These are phyloP conservation scores for Neurospora hispaniola DNA, from an alignment of 495 filamentous ascomycete genomes.

Conservation along the genomic window DNA sequence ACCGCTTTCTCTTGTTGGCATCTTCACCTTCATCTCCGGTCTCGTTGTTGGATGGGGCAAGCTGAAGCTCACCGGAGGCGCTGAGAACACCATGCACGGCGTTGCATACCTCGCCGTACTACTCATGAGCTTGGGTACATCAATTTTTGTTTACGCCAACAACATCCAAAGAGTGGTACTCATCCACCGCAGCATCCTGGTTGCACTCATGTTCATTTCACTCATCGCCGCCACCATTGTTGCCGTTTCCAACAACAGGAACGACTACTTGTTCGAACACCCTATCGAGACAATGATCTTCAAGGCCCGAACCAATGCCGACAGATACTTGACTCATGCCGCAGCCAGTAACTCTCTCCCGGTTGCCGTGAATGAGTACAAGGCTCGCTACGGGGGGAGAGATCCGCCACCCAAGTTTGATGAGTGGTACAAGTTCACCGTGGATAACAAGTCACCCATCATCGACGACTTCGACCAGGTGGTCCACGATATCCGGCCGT, in stretches of 20 bases:
- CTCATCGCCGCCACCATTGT: constrained; percentile 24
- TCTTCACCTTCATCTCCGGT: constrained; percentile 28
- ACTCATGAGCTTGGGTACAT: constrained; percentile 28
- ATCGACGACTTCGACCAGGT: constrained; percentile 74
- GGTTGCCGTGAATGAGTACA: constrained; percentile 48
- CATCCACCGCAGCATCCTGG: constrained; percentile 28
- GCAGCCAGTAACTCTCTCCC: constrained; percentile 39
- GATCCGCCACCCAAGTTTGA: constrained; percentile 56
- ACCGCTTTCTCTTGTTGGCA: constrained; percentile 24
- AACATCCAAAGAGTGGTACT: constrained; percentile 29
- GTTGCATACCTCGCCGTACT: constrained; percentile 18
- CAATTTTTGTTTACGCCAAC: constrained; percentile 28
- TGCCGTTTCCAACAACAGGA: constrained; percentile 10
- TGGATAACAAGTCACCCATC: constrained; percentile 47
- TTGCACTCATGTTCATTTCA: constrained; percentile 21
- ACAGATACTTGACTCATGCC: constrained; percentile 34
- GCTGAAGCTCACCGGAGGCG: constrained; percentile 24
- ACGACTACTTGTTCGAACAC: constrained; percentile 20
- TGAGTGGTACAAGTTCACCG: constrained; percentile 66
- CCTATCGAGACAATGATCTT: constrained; percentile 44
- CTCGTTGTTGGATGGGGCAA: constrained; percentile 18
- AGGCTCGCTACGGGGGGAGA: constrained; percentile 41
- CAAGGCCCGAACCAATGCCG: constrained; percentile 36
- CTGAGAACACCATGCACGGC: constrained; percentile 24
- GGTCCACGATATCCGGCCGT: constrained; percentile 56